Evolutionary conservation across 2,329 filamentous ascomycete genomes (phyloP), one percentile per base, ranked within the genome.

Genomic region (Neurospora sp.): DNA sequence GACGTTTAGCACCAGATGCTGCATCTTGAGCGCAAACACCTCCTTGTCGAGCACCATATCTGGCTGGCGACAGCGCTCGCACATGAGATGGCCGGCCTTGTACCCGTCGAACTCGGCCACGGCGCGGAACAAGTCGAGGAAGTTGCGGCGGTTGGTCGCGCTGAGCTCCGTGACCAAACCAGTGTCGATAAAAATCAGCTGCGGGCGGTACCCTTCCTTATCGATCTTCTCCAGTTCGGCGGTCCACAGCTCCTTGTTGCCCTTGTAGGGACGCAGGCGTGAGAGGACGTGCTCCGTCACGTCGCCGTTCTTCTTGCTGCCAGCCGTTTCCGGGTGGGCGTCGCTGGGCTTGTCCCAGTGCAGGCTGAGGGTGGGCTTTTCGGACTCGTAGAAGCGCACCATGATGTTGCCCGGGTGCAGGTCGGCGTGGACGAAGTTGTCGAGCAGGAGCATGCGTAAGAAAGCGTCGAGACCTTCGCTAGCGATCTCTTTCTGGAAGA

Each of bases 371-470:
- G 91, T 87, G 0, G 95, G 87, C 72, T 90, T 86, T 15, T 89
- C 88, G 0, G 94, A 89, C 76, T 95, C 89, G 81, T 98, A 97
- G 82, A 99, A 99, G 73, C 96, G 93, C 66, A 99, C 95, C 94
- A 99, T 98, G 81, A 99, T 98, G 79, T 99, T 99, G 36, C 96
- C 96, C 0, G 96, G 96, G 78, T 99, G 96, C 38, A 99, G 83
- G 78, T 99, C 96, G 5, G 96, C 95, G 77, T 99, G 96, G 36
- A 97, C 90, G 79, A 99, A 99, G 79, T 99, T 99, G 80, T 99
- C 96, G 46, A 99, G 90, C 12, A 99, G 85, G 17, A 99, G 83
- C 96, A 99, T 99, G 76, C 94, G 92, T 67, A 99, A 82, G 80
- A 99, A 99, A 3, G 95, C 94, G 78, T 99, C 94, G 0, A 99